These are phyloP conservation scores for Isabelozyma rhagii DNA, from an alignment of 805 yeast species.

Conservation along the genomic window DNA sequence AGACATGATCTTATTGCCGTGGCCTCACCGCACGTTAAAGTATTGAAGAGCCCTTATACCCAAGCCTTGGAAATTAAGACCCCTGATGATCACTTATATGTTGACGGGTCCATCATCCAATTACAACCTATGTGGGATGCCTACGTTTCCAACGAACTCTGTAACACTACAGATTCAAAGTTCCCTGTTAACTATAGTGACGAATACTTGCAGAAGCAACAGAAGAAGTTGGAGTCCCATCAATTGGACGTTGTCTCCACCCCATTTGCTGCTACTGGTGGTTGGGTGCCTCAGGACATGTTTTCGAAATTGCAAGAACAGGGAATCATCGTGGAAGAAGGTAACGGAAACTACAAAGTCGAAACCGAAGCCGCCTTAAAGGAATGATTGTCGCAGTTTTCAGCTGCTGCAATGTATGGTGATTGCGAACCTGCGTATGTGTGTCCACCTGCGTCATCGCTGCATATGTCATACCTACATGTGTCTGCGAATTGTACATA, in stretches of 20 bases:
- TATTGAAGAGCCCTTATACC: conserved; percentile 61
- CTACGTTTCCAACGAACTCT: conserved; percentile 56
- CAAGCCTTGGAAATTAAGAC: conserved; percentile 57
- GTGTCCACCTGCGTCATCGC: too few species aligned
- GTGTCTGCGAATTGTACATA: too few species aligned
- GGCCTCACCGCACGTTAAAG: conserved; percentile 80
- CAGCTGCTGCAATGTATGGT: too few species aligned
- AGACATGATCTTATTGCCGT: conserved; percentile 70
- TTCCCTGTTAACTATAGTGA: conserved; percentile 65
- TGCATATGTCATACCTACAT: too few species aligned
- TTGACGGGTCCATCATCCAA: conserved; percentile 66
- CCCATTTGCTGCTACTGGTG: conserved; percentile 88
- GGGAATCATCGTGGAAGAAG: conserved; percentile 60
- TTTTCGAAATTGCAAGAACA: conserved; percentile 66
- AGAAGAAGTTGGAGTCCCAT: conserved; percentile 57
- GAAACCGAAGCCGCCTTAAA: conserved; percentile 27
- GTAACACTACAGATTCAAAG: conserved; percentile 34
- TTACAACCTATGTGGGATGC: conserved; percentile 68
- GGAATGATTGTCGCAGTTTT: conserved; percentile 1
- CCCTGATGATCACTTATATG: conserved; percentile 58
- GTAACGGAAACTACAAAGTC: conserved; percentile 41
- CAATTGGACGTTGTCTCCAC: conserved; percentile 63
- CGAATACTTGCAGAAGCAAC: conserved; percentile 56
- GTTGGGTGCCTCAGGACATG: conserved; percentile 96
- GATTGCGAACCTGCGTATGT: too few species aligned